phyloP scores from a whole-genome alignment of 345 rosid genomes.

The Carallia brachiata region DNA sequence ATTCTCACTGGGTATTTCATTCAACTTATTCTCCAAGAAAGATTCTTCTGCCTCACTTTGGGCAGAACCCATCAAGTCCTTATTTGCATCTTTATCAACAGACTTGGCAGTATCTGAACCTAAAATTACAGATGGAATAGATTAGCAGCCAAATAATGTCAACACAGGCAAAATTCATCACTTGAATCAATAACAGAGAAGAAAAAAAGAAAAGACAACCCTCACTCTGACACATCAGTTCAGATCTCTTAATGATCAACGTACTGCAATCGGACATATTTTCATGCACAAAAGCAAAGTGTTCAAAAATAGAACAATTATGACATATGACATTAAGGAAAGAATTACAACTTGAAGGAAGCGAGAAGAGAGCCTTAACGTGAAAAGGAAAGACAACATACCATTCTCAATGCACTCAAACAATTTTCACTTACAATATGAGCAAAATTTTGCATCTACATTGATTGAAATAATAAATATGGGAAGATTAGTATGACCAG shows the following conservation, averaged over 20 bases:
- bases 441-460: no score
- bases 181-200: no score
- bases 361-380: no score
- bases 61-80: conserved; percentile 9
- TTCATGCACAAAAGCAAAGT: not conserved
- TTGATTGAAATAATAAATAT: no score
- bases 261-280: not conserved
- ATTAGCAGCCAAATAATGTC: not conserved
- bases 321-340: not conserved
- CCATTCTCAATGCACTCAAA: no score
- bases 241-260: not conserved
- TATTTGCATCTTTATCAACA: conserved; percentile 10
- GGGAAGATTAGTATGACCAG: no score
- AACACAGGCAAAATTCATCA: no score
- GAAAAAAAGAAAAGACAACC: not conserved
- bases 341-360: not conserved
- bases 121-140: not conserved
- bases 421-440: no score
- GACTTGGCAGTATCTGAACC: conserved; percentile 11
- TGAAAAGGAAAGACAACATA: no score
- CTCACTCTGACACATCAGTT: not conserved
- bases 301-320: no score
- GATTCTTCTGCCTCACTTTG: conserved; percentile 15
- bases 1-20: conserved; percentile 20
- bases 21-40: conserved; percentile 17